These are phyloP conservation scores for Aspergillus versicolor DNA, from an alignment of 2,329 filamentous ascomycete genomes.

Conservation along the genomic window DNA sequence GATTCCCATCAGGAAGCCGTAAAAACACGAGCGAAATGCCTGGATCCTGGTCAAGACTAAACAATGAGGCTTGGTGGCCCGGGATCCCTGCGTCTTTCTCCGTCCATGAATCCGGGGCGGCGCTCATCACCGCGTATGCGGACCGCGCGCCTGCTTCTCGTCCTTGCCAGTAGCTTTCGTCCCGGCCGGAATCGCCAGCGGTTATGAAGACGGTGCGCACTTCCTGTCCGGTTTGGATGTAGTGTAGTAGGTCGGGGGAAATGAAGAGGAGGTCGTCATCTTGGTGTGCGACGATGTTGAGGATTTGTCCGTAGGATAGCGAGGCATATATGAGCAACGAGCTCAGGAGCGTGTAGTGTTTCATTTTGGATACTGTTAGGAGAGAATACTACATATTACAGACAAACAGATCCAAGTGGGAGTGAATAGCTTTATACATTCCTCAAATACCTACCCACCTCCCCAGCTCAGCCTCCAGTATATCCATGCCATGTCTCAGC, in stretches of 20 bases:
- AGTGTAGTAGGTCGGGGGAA: constrained; percentile 14
- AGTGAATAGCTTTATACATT: neutral
- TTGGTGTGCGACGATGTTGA: constrained; percentile 22
- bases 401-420: neutral
- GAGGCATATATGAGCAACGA: neutral
- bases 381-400: neutral
- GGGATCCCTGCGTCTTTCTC: constrained; percentile 12
- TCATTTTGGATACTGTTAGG: neutral
- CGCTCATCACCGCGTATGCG: constrained; percentile 16
- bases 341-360: neutral
- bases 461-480: neutral
- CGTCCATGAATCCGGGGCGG: constrained; percentile 12
- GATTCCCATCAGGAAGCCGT: constrained; percentile 17
- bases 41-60: constrained; percentile 4
- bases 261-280: constrained; percentile 23
- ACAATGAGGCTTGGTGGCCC: constrained; percentile 11
- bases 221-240: constrained; percentile 11
- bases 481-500: neutral
- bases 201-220: constrained; percentile 21
- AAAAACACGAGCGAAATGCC: constrained; percentile 16
- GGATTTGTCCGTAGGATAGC: neutral
- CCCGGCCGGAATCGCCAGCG: constrained; percentile 18
- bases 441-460: neutral
- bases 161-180: constrained; percentile 14
- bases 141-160: constrained; percentile 14